Evolutionary conservation across 2,329 filamentous ascomycete genomes (phyloP).

Genomic region (Pseudocercospora pini-densiflorae): DNA sequence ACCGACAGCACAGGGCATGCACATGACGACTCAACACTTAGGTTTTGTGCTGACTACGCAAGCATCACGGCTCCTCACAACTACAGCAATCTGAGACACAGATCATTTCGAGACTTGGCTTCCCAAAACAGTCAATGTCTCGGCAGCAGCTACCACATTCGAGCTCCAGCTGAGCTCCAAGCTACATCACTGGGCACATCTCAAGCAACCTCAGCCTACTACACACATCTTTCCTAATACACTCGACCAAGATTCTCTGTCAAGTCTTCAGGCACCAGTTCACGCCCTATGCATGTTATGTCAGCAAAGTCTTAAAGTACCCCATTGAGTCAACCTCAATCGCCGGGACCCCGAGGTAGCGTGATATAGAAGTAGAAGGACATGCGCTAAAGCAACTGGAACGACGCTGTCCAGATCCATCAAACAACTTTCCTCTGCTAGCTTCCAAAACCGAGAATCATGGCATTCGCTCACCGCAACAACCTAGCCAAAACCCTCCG

Average conservation of each 20-base stretch:
- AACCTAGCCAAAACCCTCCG: slow-evolving; percentile 18
- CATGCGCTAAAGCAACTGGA: neutral
- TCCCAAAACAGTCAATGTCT: neutral
- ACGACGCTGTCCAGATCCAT: neutral
- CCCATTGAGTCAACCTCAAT: neutral
- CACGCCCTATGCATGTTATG: neutral
- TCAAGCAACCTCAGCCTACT: neutral
- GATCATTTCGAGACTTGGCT: neutral
- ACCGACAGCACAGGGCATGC: neutral
- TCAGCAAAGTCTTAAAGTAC: neutral
- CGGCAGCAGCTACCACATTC: neutral
- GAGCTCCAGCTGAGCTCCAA: neutral
- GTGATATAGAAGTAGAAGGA: neutral
- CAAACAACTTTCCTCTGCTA: too few species aligned
- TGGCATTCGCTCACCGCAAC: slow-evolving; percentile 21
- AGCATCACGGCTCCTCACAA: neutral
- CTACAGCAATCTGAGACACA: neutral
- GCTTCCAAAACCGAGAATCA: too few species aligned
- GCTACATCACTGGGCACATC: neutral
- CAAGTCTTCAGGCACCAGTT: neutral
- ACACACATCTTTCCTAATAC: neutral
- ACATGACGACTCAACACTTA: neutral
- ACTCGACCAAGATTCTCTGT: neutral
- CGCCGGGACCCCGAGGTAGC: neutral
- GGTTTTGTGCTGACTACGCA: neutral